Conservation (phyloP, 805 yeast genomes). For the Babjeviella inositovora region DNA sequence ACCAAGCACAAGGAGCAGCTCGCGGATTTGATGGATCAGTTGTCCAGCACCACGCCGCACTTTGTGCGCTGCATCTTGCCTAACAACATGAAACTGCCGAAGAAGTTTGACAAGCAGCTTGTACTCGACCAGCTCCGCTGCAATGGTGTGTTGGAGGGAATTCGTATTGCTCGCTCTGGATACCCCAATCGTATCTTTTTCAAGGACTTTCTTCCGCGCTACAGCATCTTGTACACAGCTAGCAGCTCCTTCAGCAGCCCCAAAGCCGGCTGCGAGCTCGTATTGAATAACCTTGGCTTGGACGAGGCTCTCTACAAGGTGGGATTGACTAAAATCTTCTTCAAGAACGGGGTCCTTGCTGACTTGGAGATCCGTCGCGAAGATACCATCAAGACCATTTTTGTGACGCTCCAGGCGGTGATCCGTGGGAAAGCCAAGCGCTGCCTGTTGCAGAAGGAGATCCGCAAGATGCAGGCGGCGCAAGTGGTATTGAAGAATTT, state of each 20-base stretch:
- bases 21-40: conserved; percentile 48
- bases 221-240: conserved; percentile 47
- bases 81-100: conserved; percentile 58
- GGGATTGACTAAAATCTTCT: conserved; percentile 60
- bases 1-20: conserved; percentile 83
- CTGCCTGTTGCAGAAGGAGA: conserved; percentile 19
- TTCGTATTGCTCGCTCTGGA: conserved; percentile 92
- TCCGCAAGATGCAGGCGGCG: conserved; percentile 57
- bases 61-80: conserved; percentile 95
- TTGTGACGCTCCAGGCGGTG: conserved; percentile 47
- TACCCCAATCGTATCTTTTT: conserved; percentile 87
- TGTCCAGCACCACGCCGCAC: conserved; percentile 80
- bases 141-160: conserved; percentile 97
- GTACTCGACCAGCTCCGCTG: conserved; percentile 86
- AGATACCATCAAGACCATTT: conserved; percentile 31
- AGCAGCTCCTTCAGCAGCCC: conserved; percentile 18
- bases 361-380: conserved; percentile 70
- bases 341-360: conserved; percentile 66
- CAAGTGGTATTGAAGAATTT: conserved; percentile 52
- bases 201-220: conserved; percentile 62
- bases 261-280: conserved; percentile 53
- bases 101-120: conserved; percentile 52
- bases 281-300: conserved; percentile 46
- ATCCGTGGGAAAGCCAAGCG: conserved; percentile 54
- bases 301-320: conserved; percentile 45